Evolutionary conservation across 2,329 filamentous ascomycete genomes (phyloP), one percentile per base, ranked within the genome.

Genomic region (Fusarium sulawesiense): DNA sequence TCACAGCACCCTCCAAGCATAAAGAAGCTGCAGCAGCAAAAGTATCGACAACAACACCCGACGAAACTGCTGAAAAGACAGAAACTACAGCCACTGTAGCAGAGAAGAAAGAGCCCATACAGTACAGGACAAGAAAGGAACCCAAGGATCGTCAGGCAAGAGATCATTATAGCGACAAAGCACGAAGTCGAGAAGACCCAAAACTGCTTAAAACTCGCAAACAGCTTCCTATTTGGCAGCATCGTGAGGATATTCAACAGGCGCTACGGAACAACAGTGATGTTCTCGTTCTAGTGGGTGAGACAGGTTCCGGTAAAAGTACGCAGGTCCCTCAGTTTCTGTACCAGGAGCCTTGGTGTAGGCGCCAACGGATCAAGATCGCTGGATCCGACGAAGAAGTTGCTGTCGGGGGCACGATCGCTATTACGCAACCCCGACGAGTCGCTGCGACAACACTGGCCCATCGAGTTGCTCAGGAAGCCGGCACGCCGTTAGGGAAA

Each of bases 241-340:
- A 94, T 69, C 88, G 88, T 49, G 83, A 90, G 34, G 86, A 91
- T 27, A 97, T 98, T 51, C 88, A 89, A 37, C 76, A 84, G 18
- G 84, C 87, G 4, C 81, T 97, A 9, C 83, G 83, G 14, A 74
- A 77, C 18, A 81, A 88, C 34, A 89, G 88, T 66, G 88, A 97
- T 75, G 88, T 97, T 2, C 87, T 99, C 54, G 85, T 99, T 0
- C 83, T 99, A 16, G 91, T 96, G 4, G 95, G 95, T 82, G 95
- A 98, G 79, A 99, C 96, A 0, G 96, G 96, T 78, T 97, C 93
- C 16, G 96, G 96, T 77, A 99, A 99, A 82, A 97, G 93, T 83
- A 99, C 96, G 0, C 96, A 99, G 80, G 91, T 98, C 0, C 95
- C 96, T 0, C 96, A 98, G 76, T 98, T 97, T 68, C 83, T 99